Conservation (phyloP, 352 stramenopile species). For the Phytopythium mirpurense region DNA sequence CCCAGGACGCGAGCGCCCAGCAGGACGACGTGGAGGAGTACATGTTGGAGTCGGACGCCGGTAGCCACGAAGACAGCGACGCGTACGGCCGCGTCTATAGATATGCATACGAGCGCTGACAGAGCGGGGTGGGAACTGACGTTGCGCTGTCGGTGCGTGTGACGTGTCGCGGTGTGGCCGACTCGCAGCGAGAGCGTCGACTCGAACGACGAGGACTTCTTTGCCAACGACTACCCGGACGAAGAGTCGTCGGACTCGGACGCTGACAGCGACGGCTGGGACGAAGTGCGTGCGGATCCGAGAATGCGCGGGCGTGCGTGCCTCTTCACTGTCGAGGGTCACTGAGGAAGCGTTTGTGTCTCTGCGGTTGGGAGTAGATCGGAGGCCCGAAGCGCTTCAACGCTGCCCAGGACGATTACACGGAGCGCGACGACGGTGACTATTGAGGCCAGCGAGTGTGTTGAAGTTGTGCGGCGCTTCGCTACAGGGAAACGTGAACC, state of each 20-base stretch:
- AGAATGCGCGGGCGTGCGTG: neutral
- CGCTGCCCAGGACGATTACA: conserved; percentile 18
- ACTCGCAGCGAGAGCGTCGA: conserved; percentile 63
- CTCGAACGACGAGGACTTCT: conserved; percentile 81
- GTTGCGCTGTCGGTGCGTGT: conserved; percentile 4
- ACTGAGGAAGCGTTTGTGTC: conserved; percentile 5
- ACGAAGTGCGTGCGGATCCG: conserved; percentile 20
- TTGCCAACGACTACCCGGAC: conserved; percentile 79
- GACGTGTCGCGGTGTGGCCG: conserved; percentile 9
- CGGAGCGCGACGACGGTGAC: conserved; percentile 22
- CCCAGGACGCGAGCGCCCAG: conserved; percentile 44
- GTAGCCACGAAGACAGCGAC: conserved; percentile 66
- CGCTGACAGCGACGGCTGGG: conserved; percentile 25
- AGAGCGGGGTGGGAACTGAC: conserved; percentile 1
- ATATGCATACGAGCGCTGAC: conserved; percentile 25
- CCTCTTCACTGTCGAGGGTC: neutral
- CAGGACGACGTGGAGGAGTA: conserved; percentile 64
- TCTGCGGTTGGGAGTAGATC: conserved; percentile 15
- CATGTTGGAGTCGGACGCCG: conserved; percentile 72
- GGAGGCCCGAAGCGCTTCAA: conserved; percentile 15
- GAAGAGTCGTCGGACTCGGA: conserved; percentile 57
- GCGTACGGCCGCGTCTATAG: conserved; percentile 39
- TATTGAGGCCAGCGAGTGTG: too few species aligned
- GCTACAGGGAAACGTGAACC: too few species aligned
- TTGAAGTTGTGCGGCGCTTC: too few species aligned